A percentile compares a stretch with the other conserved stretches of the same genome.
Evolutionary conservation across 2,329 filamentous ascomycete genomes (phyloP).

Genomic region (Anthostomella pinea): DNA sequence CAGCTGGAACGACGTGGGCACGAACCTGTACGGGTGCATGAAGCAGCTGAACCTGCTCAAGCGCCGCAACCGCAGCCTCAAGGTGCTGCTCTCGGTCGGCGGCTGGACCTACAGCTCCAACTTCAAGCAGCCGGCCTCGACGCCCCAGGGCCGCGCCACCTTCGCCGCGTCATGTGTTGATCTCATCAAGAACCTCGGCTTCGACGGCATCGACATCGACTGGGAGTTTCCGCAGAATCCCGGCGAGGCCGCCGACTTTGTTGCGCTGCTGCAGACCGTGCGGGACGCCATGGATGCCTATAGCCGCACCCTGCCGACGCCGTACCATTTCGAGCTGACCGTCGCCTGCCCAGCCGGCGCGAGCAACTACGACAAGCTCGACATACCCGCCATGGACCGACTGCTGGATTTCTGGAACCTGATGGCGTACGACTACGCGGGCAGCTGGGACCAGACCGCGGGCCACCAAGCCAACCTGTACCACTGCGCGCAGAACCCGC

Average conservation of each 20-base stretch:
- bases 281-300: slow-evolving; percentile 59
- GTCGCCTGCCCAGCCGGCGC: slow-evolving; percentile 63
- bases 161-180: slow-evolving; percentile 75
- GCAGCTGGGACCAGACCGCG: slow-evolving; percentile 69
- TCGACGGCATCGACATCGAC: slow-evolving; percentile 69
- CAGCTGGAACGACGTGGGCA: slow-evolving; percentile 68
- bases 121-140: slow-evolving; percentile 73
- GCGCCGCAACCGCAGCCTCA: slow-evolving; percentile 75
- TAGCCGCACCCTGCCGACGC: slow-evolving; percentile 38
- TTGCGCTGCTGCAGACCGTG: slow-evolving; percentile 55
- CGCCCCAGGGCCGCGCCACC: slow-evolving; percentile 60
- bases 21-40: slow-evolving; percentile 82
- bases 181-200: slow-evolving; percentile 75
- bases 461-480: slow-evolving; percentile 83
- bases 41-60: slow-evolving; percentile 89
- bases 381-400: slow-evolving; percentile 62
- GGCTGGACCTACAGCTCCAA: slow-evolving; percentile 91
- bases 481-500: slow-evolving; percentile 53
- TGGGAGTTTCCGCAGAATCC: slow-evolving; percentile 63
- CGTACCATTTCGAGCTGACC: slow-evolving; percentile 60
- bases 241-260: slow-evolving; percentile 55
- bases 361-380: slow-evolving; percentile 60
- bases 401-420: slow-evolving; percentile 74
- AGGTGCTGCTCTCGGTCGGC: slow-evolving; percentile 81
- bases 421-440: slow-evolving; percentile 88